Evolutionary conservation across 257 asterid genomes (phyloP), one percentile per base, ranked within the genome.

Genomic region (Rubia yunnanensis): DNA sequence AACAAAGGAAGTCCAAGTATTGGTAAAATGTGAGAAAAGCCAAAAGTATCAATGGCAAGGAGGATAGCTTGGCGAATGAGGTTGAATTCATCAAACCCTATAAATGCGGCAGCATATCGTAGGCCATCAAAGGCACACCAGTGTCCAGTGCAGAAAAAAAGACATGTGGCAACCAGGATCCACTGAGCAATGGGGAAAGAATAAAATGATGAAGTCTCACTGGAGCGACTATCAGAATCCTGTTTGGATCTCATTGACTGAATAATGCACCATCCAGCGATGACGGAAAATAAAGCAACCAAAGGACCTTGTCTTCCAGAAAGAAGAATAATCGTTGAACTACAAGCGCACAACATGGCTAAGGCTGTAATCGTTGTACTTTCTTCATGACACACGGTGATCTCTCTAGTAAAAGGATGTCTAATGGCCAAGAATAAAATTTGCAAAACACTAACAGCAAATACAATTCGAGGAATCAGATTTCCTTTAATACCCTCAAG

Each of bases 81-180:
- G 73, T 78, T 82, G 82, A 92, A 92, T 74, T 92, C 99, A 61
- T 92, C 99, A 66, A 92, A 92, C 82, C 98, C 98, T 41, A 87
- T 75, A 77, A 89, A 92, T 64, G 99, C 96, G 41, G 99, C 87
- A 73, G 95, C 95, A 72, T 87, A 89, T 72, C 99, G 84, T 68
- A 92, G 96, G 72, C 99, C 99, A 78, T 92, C 99, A 65, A 92
- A 89, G 59, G 97, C 87, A 76, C 99, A 92, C 98, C 99, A 92
- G 64, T 92, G 99, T 67, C 97, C 99, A 7, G 96, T 81, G 79
- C 92, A 77, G 88, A 92, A 92, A 83, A 92, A 89, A 79, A 87
- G 80, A 75, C 91, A 82, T 68, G 88, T 86, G 10, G 94, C 88
- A 62, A 92, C 74, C 77, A 92, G 89, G 80, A 83, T 87, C 92